These are phyloP conservation scores for Aphanomyces invadans DNA, from an alignment of 352 stramenopile genomes.

Conservation along the genomic window DNA sequence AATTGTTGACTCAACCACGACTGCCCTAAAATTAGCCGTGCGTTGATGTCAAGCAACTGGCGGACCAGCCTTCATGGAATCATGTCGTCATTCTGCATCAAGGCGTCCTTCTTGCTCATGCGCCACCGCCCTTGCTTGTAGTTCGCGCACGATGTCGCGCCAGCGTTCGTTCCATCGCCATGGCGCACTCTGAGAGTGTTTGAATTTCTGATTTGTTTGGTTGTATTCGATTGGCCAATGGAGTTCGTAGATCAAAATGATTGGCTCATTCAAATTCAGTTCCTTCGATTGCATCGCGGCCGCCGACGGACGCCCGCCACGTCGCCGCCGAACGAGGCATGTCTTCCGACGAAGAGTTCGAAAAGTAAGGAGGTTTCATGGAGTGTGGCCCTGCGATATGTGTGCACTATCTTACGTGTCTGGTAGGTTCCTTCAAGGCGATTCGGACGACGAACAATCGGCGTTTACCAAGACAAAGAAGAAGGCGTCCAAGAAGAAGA, in stretches of 20 bases:
- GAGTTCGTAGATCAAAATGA: not conserved
- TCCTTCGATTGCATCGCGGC: not conserved
- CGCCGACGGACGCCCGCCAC: not conserved
- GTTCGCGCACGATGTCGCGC: no score
- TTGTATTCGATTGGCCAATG: not conserved
- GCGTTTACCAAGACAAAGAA: slow-evolving; percentile 8
- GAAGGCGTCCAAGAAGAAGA: slow-evolving; percentile 1
- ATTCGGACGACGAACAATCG: slow-evolving; percentile 19
- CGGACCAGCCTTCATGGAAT: no score
- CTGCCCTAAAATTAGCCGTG: no score
- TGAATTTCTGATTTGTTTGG: not conserved
- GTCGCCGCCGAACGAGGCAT: not conserved
- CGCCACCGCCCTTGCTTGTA: no score
- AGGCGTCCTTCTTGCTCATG: no score
- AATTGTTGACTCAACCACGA: no score
- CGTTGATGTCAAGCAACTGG: no score
- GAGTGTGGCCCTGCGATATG: not conserved
- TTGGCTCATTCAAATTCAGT: not conserved
- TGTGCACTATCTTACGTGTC: not conserved
- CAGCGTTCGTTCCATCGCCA: no score
- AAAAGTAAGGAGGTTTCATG: not conserved
- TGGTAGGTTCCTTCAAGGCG: slow-evolving; percentile 16
- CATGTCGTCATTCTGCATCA: no score
- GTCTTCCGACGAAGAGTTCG: slow-evolving; percentile 24
- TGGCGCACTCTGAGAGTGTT: no score